Evolutionary conservation across 495 filamentous ascomycete genomes (phyloP), one percentile per base, ranked within the genome.

Genomic region (Penicillium bovifimosum): DNA sequence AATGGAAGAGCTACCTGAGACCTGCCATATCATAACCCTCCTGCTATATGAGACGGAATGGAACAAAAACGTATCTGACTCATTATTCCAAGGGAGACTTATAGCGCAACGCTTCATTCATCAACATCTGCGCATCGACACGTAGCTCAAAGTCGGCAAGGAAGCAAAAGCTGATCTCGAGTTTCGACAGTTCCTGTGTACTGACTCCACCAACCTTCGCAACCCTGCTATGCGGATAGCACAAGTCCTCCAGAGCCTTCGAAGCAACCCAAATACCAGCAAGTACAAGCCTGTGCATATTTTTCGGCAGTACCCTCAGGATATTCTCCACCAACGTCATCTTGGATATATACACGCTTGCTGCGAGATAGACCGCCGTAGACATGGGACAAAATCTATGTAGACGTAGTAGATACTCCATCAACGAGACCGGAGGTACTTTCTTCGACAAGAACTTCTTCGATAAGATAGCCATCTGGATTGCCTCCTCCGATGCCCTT

Each of bases 141-240:
- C 83, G 81, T 40, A 95, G 71, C 54, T 91, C 87, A 62, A 95
- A 95, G 40, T 89, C 82, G 11, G 80, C 85, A 53, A 93, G 57
- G 62, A 91, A 93, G 68, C 90, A 95, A 62, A 95, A 93, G 62
- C 86, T 90, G 51, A 97, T 86, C 76, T 97, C 92, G 9, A 98
- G 69, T 55, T 85, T 77, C 18, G 82, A 85, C 20, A 98, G 75
- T 67, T 96, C 89, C 16, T 69, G 70, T 61, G 86, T 86, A 58
- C 79, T 87, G 27, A 97, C 90, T 2, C 93, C 93, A 11, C 95
- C 95, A 9, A 97, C 93, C 59, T 83, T 86, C 26, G 95, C 84
- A 54, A 96, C 85, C 36, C 89, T 84, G 44, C 75, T 75, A 71
- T 96, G 92, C 6, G 86, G 79, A 66, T 92, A 96, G 56, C 83